These are phyloP conservation scores for Thalassiosira hispida DNA, from an alignment of 352 stramenopile species.

Conservation along the genomic window DNA sequence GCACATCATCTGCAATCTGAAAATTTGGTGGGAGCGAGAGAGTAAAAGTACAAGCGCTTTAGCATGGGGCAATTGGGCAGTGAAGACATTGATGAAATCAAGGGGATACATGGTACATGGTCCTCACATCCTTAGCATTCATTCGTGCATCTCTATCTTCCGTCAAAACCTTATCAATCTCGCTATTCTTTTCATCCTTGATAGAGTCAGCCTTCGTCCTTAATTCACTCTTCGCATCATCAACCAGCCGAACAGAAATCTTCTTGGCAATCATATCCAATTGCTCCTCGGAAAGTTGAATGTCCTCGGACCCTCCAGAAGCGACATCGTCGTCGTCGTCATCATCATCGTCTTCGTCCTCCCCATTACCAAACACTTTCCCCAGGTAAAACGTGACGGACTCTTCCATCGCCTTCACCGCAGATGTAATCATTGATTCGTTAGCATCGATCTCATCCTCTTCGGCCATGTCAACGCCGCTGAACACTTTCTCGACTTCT, in stretches of 20 bases:
- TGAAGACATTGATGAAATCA: slow-evolving; percentile 1
- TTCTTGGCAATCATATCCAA: slow-evolving; percentile 46
- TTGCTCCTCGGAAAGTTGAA: slow-evolving; percentile 39
- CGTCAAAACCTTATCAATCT: slow-evolving; percentile 39
- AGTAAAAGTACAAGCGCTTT: background rate
- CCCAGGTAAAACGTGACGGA: slow-evolving; percentile 49
- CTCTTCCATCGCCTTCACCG: slow-evolving; percentile 48
- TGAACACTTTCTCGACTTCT: slow-evolving; percentile 28
- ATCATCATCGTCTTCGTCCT: slow-evolving; percentile 32
- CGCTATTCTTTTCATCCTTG: slow-evolving; percentile 34
- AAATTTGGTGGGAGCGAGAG: slow-evolving; percentile 8
- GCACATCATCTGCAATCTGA: slow-evolving; percentile 46
- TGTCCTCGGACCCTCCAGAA: slow-evolving; percentile 24
- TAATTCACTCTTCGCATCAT: slow-evolving; percentile 47
- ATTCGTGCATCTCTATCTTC: slow-evolving; percentile 41
- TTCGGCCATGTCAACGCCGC: slow-evolving; percentile 39
- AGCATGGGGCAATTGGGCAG: background rate
- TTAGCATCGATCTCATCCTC: slow-evolving; percentile 52
- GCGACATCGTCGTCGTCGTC: slow-evolving; percentile 26
- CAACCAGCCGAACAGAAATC: slow-evolving; percentile 45
- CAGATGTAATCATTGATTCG: slow-evolving; percentile 34
- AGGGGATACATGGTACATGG: background rate
- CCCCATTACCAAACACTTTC: slow-evolving; percentile 30
- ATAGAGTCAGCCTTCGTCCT: slow-evolving; percentile 36
- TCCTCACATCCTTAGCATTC: slow-evolving; percentile 33